Base-by-base conservation (phyloP, 495 filamentous ascomycete species). In the Aspergillus leporis region DNA sequence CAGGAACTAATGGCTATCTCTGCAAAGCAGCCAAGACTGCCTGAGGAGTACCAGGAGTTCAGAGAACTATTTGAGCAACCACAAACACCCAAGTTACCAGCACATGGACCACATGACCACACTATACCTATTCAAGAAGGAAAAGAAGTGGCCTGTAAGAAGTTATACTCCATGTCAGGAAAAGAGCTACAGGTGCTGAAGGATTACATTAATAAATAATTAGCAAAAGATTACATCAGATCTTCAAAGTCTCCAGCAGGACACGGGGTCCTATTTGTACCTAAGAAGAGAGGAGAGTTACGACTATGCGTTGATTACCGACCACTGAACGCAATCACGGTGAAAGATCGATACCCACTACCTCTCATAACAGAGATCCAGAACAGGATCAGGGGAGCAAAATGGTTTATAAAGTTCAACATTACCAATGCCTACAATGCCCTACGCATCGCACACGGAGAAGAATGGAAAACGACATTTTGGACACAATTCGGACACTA, bases 381-480 rank as follows among this genome's bases (percentile, higher is more conserved):
- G 41, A 59, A 65, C 53, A 43, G 36, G 16, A 51, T 73, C 8
- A 40, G 46, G 36, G 38, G 52, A 65, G 58, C 49, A 28, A 70
- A 70, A 32, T 65, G 36, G 5, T 72, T 61, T 51, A 62, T 34
- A 14, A 70, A 72, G 40, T 61, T 70, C 48, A 54, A 74, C 51
- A 61, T 69, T 30, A 60, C 36, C 36, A 55, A 62, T 19, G 40
- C 19, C 23, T 66, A 61, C 56, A 38, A 69, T 45, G n/a, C 46
- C 38, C 45, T 67, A 21, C 13, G 21, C 36, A 66, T 65, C 23
- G 56, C 59, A 10, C 36, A 52, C 52, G 53, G 38, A 31, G 18
- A 66, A 38, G 38, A 66, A 60, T 66, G 41, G 48, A 60, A 61
- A 62, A 67, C 47, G 22, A 56, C 51, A 51, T 67, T 67, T 45